These are phyloP conservation scores for Russula foetens DNA, from an alignment of 768 basidiomycete species.

Conservation along the genomic window DNA sequence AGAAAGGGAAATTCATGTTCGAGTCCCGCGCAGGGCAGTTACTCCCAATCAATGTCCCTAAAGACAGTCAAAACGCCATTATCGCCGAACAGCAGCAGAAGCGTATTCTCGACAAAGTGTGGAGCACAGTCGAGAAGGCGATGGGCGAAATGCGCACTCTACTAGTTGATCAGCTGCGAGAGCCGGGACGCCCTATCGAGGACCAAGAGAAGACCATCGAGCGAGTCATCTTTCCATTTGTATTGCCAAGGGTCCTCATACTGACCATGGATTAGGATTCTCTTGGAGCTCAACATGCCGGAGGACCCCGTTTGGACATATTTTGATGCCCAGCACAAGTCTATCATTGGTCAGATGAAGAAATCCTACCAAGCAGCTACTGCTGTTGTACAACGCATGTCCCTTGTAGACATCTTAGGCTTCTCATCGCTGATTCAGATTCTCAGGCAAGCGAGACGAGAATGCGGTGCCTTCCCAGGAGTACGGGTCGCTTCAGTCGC, in stretches of 20 bases:
- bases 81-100: constrained; percentile 72
- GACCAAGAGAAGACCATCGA: constrained; percentile 97
- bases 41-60: constrained; percentile 56
- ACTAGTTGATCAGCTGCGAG: constrained; percentile 71
- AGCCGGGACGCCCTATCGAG: constrained; percentile 71
- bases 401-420: not conserved
- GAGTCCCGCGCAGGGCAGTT: constrained; percentile 86
- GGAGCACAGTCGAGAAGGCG: constrained; percentile 89
- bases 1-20: constrained; percentile 88
- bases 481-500: constrained; percentile 33
- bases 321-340: constrained; percentile 86
- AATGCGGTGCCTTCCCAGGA: constrained; percentile 29
- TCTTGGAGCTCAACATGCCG: constrained; percentile 75
- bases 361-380: constrained; percentile 47
- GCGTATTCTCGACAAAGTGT: constrained; percentile 92
- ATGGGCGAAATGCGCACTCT: constrained; percentile 85
- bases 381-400: constrained; percentile 43
- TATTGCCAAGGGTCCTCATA: not conserved
- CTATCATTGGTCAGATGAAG: constrained; percentile 75
- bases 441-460: constrained; percentile 41
- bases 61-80: constrained; percentile 43
- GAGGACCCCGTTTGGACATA: constrained; percentile 96
- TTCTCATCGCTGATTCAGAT: constrained; percentile 5
- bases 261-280: constrained; percentile 46
- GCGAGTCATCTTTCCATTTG: constrained; percentile 36